Percentiles rank a stretch among this genome's conserved stretches.
Evolutionary conservation across 768 basidiomycete genomes (phyloP).

Genomic region (Paxillus rubicundulus): DNA sequence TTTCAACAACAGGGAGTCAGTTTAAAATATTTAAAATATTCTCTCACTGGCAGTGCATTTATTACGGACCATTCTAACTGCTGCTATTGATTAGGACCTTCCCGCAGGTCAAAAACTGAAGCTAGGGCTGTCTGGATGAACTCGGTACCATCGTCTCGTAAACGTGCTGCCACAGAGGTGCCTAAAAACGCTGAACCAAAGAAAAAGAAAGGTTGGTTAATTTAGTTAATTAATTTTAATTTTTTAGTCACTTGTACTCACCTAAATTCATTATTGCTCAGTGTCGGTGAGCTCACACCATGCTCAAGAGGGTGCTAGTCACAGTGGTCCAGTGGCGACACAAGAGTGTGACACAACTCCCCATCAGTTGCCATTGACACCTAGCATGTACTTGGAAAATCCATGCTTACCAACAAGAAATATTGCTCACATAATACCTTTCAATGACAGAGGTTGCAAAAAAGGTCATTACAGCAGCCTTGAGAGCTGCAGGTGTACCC

Average conservation of each 20-base stretch:
- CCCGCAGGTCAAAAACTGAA: not conserved
- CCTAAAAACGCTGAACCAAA: not conserved
- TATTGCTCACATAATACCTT: too few relatives aligned
- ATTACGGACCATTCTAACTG: not conserved
- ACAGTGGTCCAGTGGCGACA: not conserved
- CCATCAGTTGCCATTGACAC: too few relatives aligned
- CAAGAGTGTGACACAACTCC: too few relatives aligned
- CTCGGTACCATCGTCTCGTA: not conserved
- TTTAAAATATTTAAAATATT: not conserved
- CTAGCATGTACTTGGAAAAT: too few relatives aligned
- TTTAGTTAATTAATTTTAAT: not conserved
- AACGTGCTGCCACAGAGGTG: not conserved
- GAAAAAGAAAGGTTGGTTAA: not conserved
- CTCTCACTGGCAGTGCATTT: not conserved
- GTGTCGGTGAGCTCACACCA: not conserved
- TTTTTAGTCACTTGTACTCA: not conserved
- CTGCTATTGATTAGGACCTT: not conserved
- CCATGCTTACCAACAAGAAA: too few relatives aligned
- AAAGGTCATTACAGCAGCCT: too few relatives aligned
- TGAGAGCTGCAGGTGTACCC: too few relatives aligned
- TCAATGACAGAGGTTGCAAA: too few relatives aligned
- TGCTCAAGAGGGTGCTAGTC: not conserved
- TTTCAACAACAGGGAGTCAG: not conserved
- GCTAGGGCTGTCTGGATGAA: not conserved
- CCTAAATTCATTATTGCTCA: not conserved